Evolutionary conservation across 1,284 basidiomycete species (phyloP), one percentile per base, ranked within the genome.

Genomic region (Wallemia mellicola): DNA sequence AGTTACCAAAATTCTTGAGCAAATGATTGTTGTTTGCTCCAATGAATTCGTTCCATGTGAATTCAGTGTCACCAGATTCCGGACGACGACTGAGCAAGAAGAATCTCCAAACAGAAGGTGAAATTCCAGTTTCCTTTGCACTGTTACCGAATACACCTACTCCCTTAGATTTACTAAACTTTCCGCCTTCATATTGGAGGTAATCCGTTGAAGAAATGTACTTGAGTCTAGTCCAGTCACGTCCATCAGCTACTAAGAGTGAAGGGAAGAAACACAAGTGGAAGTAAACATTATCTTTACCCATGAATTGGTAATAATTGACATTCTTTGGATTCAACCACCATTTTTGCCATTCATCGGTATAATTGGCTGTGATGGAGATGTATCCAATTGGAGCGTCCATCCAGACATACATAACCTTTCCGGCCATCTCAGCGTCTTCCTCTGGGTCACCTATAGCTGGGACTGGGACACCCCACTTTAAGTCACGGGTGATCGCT

Each of bases 351-450:
- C 94, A 99, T 63, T 94, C 82, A 57, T 82, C 74, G 24, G 88
- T 94, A 73, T 94, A 92, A 68, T 83, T 86, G 60, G 89, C 88
- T 3, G 92, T 99, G 66, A 99, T 96, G 71, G 88, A 94, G 2
- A 87, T 83, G 71, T 99, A 99, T 60, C 94, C 94, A 62, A 95
- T 88, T 19, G 87, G 86, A 0, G 94, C 94, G 67, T 99, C 94
- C 68, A 95, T 96, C 92, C 1, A 75, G 83, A 73, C 72, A 89
- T 91, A 98, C 64, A 98, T 79, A 61, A 99, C 94, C 72, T 99
- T 99, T 54, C 83, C 83, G 67, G 80, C 76, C 85, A 96, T 88
- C 60, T 81, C 81, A 64, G 81, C 73, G 63, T 81, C 79, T 65
- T 85, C 82, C 62, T 71, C 69, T 38, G 79, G 77, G 55, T 77